A percentile compares a stretch with the other conserved stretches of the same genome.
phyloP scores from a whole-genome alignment of 352 stramenopile genomes.

The Aphanomyces cochlioides region DNA sequence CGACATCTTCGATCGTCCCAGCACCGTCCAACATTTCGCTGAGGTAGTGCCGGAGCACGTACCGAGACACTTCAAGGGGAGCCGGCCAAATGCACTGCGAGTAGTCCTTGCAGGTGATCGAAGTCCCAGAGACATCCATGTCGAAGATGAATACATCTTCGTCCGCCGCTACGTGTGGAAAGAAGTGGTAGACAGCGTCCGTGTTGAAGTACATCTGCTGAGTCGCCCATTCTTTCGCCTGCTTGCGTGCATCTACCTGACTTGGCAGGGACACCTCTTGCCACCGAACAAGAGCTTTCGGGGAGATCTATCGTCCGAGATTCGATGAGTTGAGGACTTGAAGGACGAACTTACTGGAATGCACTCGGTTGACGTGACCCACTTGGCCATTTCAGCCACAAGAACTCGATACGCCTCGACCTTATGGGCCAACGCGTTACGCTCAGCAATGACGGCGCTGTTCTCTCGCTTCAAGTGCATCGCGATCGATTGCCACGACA shows the following conservation, averaged over 20 bases:
- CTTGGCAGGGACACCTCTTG: neutral
- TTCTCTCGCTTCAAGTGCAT: neutral
- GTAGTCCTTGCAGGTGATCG: neutral
- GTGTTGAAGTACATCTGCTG: constrained; percentile 17
- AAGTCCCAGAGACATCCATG: neutral
- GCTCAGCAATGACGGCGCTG: neutral
- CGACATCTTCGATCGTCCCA: neutral
- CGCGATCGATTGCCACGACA: neutral
- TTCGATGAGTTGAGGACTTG: neutral
- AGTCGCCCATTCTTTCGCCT: constrained; percentile 2
- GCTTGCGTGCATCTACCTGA: neutral
- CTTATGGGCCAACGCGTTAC: neutral
- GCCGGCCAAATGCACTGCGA: constrained; percentile 2
- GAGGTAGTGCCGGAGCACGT: neutral
- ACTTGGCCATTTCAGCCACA: neutral
- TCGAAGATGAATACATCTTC: neutral
- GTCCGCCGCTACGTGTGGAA: neutral
- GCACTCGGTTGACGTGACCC: neutral
- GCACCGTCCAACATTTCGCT: neutral
- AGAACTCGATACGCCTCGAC: neutral
- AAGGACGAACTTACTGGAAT: neutral
- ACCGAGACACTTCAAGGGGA: neutral
- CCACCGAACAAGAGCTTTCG: neutral
- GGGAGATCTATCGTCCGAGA: neutral
- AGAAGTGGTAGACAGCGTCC: neutral